These are phyloP conservation scores for Dissoconium aciculare DNA, from an alignment of 2,329 filamentous ascomycete species.

Conservation along the genomic window DNA sequence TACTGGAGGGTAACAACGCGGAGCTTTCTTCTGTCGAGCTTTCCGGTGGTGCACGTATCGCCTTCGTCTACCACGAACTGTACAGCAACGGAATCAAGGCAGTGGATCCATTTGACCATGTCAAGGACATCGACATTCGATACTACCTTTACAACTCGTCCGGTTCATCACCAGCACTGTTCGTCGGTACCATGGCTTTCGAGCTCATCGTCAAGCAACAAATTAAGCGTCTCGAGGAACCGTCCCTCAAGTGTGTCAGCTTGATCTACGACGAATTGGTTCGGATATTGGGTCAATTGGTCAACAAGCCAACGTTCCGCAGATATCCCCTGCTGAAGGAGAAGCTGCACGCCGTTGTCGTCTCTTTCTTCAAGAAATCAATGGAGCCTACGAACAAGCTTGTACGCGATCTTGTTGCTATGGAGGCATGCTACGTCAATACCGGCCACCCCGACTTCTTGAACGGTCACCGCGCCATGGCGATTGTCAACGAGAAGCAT, in stretches of 20 bases:
- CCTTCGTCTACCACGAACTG: conserved; percentile 97
- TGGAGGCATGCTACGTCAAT: conserved; percentile 97
- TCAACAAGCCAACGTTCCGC: conserved; percentile 78
- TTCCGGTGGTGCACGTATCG: conserved; percentile 93
- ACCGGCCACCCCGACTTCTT: conserved; percentile 96
- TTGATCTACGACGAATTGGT: conserved; percentile 96
- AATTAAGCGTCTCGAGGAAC: conserved; percentile 91
- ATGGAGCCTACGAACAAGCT: conserved; percentile 98
- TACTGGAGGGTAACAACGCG: conserved; percentile 90
- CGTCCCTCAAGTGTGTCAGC: conserved; percentile 91
- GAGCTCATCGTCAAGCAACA: conserved; percentile 98
- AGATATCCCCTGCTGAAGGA: conserved; percentile 92
- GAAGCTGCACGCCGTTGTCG: conserved; percentile 87
- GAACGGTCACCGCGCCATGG: conserved; percentile 94
- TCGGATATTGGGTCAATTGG: conserved; percentile 78
- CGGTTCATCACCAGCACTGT: conserved; percentile 90
- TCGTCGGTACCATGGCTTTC: conserved; percentile 95
- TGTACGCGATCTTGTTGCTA: conserved; percentile 77
- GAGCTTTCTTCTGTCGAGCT: conserved; percentile 89
- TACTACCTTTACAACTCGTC: conserved; percentile 98
- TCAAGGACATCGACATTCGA: conserved; percentile 95
- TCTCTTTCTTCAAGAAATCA: conserved; percentile 90
- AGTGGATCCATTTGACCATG: conserved; percentile 89
- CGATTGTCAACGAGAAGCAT: conserved; percentile 89
- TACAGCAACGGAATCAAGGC: conserved; percentile 97